These are phyloP conservation scores for Vaccinium vitisidaea DNA, from an alignment of 148 eudicot species.

Conservation along the genomic window DNA sequence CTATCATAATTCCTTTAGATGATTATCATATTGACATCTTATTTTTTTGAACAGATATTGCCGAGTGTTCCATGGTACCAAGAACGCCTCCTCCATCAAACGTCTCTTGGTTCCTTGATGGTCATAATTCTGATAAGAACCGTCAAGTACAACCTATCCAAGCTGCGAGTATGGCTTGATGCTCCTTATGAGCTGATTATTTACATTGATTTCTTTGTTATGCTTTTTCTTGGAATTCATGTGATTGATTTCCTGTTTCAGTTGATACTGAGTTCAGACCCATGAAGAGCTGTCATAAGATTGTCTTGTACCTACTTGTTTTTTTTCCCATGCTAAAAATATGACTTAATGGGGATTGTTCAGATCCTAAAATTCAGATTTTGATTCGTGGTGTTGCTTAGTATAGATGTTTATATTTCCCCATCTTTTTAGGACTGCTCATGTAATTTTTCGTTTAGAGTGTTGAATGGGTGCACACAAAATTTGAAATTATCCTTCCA, in stretches of 20 bases:
- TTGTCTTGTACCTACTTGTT: background rate
- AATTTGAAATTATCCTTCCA: too few species aligned
- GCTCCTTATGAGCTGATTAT: background rate
- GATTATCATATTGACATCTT: background rate
- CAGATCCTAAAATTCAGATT: background rate
- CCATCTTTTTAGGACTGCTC: background rate
- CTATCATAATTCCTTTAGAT: background rate
- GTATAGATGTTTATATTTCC: background rate
- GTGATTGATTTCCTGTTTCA: background rate
- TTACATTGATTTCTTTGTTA: background rate
- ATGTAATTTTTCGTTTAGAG: background rate
- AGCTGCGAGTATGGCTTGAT: conserved; percentile 62
- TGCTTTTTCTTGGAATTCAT: background rate
- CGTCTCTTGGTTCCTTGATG: conserved; percentile 91
- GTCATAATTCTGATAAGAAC: conserved; percentile 84
- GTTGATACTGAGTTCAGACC: background rate
- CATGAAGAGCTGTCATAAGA: background rate
- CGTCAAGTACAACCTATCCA: conserved; percentile 85
- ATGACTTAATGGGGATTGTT: background rate
- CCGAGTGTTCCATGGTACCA: conserved; percentile 90
- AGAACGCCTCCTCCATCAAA: conserved; percentile 79
- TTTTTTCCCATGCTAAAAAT: background rate
- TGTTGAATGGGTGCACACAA: background rate
- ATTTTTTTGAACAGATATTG: conserved; percentile 51
- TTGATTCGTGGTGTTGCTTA: background rate